Base-by-base conservation (phyloP, 225 moss, liverwort and hornwort species). In the Thuidium tamariscinum region DNA sequence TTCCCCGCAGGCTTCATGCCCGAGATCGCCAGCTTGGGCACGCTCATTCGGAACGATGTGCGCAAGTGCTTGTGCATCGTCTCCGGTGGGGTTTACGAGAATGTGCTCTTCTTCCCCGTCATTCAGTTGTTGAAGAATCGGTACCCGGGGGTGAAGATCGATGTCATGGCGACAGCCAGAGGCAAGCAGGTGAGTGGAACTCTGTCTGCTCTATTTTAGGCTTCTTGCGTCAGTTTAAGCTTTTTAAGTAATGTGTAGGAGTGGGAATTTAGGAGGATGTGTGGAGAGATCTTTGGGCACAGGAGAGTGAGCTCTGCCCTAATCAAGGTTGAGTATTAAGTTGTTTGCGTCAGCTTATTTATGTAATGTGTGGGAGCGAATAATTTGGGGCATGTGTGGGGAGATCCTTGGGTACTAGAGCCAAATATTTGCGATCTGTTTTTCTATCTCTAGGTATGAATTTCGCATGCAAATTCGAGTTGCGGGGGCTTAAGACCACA, bases 61-160 rank as follows among this genome's bases (percentile, higher is more conserved):
- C 93, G 98, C 19, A 91, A 90, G 20, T 99, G 98, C 86, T 39
- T 95, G 74, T 95, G 95, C 82, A 90, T 94, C 80, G 81, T 99
- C 34, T 54, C 93, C 1, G 98, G 98, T 7, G 98, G 96, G 12
- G 98, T 99, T 11, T 99, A 99, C 76, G 96, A 99, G 60, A 99
- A 96, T 80, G 74, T 97, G 21, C 94, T 99, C 23, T 96, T 99
- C 83, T 99, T 99, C 60, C 97, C 98, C 8, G 92, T 93, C 62
- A 95, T 99, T 74, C 95, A 97, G 88, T 23, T 99, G 86, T 18
- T 99, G 62, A 95, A 91, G 91, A 93, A 92, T 81, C 90, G 96
- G 55, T 99, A 92, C 61, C 96, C 98, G 18, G 98, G 98, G 34
- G 95, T 97, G 10, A 95, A 92, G 87, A 84, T 99, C 51, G 97